Conservation (phyloP, 805 yeast species). For the Candida maris region DNA sequence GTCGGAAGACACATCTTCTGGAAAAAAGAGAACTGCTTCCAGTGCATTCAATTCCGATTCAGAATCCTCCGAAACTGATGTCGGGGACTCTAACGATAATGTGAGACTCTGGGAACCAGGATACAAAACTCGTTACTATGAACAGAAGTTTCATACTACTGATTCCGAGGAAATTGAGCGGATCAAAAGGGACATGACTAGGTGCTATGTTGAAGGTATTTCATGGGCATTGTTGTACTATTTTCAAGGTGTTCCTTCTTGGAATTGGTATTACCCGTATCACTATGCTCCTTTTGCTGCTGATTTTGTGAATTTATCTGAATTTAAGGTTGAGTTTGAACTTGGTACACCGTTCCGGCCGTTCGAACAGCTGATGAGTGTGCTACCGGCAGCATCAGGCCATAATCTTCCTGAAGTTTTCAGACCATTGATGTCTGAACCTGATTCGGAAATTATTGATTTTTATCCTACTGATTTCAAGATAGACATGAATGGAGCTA, state of each 20-base stretch:
- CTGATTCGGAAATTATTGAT: slow-evolving; percentile 80
- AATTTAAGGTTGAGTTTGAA: slow-evolving; percentile 54
- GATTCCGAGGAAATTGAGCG: slow-evolving; percentile 52
- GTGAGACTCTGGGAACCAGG: slow-evolving; percentile 86
- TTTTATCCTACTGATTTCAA: slow-evolving; percentile 86
- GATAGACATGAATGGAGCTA: slow-evolving; percentile 93
- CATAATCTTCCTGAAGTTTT: slow-evolving; percentile 81
- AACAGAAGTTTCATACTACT: slow-evolving; percentile 60
- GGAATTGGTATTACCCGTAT: slow-evolving; percentile 97
- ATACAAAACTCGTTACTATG: slow-evolving; percentile 76
- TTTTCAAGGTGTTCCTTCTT: slow-evolving; percentile 96
- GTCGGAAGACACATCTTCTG: slow-evolving; percentile 15
- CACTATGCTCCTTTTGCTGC: slow-evolving; percentile 98
- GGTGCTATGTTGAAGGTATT: slow-evolving; percentile 85
- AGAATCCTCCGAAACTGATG: slow-evolving; percentile 33
- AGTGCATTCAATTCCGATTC: slow-evolving; percentile 27
- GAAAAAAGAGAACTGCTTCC: slow-evolving; percentile 21
- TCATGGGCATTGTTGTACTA: slow-evolving; percentile 95
- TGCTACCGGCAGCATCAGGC: slow-evolving; percentile 89
- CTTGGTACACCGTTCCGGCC: slow-evolving; percentile 82
- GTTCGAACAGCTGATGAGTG: slow-evolving; percentile 92
- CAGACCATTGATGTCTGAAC: slow-evolving; percentile 74
- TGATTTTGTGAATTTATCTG: slow-evolving; percentile 62
- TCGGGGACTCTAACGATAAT: slow-evolving; percentile 42
- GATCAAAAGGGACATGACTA: slow-evolving; percentile 57